Evolutionary conservation across 768 basidiomycete genomes (phyloP), one percentile per base, ranked within the genome.

Genomic region (Tylopilus subfusipes): DNA sequence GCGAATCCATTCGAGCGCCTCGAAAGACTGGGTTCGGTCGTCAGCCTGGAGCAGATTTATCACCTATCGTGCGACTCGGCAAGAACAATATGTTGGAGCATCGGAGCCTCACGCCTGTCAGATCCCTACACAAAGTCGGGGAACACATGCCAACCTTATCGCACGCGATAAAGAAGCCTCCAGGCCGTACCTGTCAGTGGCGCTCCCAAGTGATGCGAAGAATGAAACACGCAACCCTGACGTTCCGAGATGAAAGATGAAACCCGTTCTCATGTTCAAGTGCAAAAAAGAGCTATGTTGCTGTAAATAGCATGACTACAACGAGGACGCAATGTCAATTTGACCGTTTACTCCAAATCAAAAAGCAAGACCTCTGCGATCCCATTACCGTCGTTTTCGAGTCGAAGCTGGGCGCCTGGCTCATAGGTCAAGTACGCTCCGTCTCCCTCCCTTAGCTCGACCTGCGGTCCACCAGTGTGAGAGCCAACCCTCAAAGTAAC

Each of bases 391-490:
- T 78, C 74, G 60, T 92, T 95, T 68, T 81, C 78, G 3, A 86
- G 74, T 30, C 71, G 63, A 39, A 80, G 56, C 24, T 69, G 62
- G 0, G 60, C 57, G 1, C 59, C 59, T 24, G 58, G 69, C 2
- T 74, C 80, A 1, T 80, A 76, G 43, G 72, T 62, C 42, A 96
- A 68, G 69, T 93, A 98, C 13, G 85, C 84, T 0, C 92, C 93
- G 64, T 98, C 95, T 0, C 95, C 95, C 62, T 98, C 95, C 30
- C 81, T 80, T 50, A 96, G 69, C 36, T 79, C 82, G 4, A 83
- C 54, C 53, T 80, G 71, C 12, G 73, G 74, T 0, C 67, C 68
- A 18, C 70, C 74, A 1, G 69, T 66, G 5, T 70, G 73, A 3
- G 72, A 65, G 9, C 74, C 73, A 10, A 95, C 65, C 56, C 72